phyloP scores from a whole-genome alignment of 169 alveolate genomes.

The Plasmodium sp. region DNA sequence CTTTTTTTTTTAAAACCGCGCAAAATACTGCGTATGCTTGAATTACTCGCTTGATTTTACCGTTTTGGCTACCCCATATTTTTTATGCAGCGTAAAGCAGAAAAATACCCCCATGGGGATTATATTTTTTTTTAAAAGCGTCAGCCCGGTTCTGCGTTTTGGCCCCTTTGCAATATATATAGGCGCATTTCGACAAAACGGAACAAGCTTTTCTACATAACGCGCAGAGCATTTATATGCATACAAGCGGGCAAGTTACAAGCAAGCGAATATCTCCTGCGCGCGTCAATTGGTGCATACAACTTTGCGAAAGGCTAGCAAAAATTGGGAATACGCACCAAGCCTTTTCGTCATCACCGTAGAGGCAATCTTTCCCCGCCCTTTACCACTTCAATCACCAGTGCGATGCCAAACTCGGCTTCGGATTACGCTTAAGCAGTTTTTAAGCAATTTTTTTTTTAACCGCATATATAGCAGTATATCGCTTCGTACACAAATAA shows the following conservation, averaged over 20 bases:
- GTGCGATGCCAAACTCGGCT: not conserved
- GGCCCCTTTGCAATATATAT: not conserved
- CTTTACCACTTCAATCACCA: constrained; percentile 61
- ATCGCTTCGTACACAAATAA: not conserved
- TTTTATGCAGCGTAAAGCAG: not conserved
- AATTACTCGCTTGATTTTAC: not conserved
- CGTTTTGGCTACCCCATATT: not conserved
- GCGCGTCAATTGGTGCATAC: not conserved
- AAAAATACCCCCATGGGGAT: not conserved
- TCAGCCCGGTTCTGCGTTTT: not conserved
- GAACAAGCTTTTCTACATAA: not conserved
- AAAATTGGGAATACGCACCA: not conserved
- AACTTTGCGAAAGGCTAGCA: not conserved
- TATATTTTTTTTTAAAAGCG: not conserved
- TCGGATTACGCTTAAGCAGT: not conserved
- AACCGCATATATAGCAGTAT: not conserved
- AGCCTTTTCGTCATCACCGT: not conserved
- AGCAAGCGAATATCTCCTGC: not conserved
- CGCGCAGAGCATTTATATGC: not conserved
- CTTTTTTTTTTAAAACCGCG: not conserved
- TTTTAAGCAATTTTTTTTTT: not conserved
- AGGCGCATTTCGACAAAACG: not conserved
- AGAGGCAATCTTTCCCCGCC: not conserved
- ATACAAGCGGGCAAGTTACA: not conserved
- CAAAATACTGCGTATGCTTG: not conserved